Base-by-base conservation (phyloP, 78 protist species). In the Mastigamoeba balamuthi region DNA sequence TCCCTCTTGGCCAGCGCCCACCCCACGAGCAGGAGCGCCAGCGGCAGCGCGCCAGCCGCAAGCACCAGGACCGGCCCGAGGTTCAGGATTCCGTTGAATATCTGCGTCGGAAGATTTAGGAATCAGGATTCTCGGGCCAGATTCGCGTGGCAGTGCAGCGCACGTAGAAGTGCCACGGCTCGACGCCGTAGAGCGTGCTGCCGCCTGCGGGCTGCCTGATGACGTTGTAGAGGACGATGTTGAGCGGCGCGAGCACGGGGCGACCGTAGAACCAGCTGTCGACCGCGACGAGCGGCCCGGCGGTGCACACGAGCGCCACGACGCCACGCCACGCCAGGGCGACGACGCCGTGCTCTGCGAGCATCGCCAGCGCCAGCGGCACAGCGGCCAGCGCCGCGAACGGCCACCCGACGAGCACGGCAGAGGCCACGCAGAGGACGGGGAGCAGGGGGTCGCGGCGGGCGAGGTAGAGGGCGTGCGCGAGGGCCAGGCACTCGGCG, bases 381-480 rank as follows among this genome's bases (percentile, higher is more conserved):
- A 68, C 25, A 6, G 72, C 74, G 4, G 75, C 25, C 36, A 81
- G 79, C 8, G 66, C 74, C 33, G 75, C 72, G 40, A 89, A 89
- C 28, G 93, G 93, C 93, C 93, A 89, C 6, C 84, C 93, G 23
- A 87, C 29, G 9, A 89, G 74, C 23, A 75, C 81, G 33, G 73
- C 68, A 6, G 27, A 36, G 3, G 84, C 89, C 37, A 83, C 44
- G n/a, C 40, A 38, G 38, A 79, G 52, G 17, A 83, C 87, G 33
- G 87, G 48, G 29, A 44, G 29, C 29, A 37, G 27, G 63, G 72
- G 52, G 30, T 64, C 43, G 52, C 72, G n/a, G n/a, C n/a, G n/a
- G n/a, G n/a, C n/a, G n/a, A n/a, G n/a, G n/a, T n/a, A 84, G 43
- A 65, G 74, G 35, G 80, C 82, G 71, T 76, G 66, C 36, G 76